Base-by-base conservation (phyloP, 1,284 basidiomycete species). In the Rhodotorula sp. region DNA sequence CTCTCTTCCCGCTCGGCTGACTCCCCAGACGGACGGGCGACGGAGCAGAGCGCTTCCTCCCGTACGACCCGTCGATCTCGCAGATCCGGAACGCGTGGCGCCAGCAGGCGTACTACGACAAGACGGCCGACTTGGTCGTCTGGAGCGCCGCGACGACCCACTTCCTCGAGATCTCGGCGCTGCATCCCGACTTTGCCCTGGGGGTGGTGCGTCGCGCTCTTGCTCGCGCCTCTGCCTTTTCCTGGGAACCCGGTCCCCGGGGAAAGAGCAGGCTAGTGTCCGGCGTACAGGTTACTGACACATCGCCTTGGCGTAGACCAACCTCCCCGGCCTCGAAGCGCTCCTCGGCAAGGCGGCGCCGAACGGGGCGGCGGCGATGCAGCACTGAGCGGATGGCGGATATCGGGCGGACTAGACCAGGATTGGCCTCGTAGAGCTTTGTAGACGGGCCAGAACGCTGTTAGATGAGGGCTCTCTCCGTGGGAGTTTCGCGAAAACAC, bases 121-220 rank as follows among this genome's bases (percentile, higher is more conserved):
- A 55, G 44, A 67, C 67, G 34, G 63, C 63, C n/a, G 53, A 55
- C 29, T 50, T 67, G 34, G 70, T 72, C 55, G 55, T 56, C 34
- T 75, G 73, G 73, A 56, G 50, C 54, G 71, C 71, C 34, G 68
- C 71, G 37, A 75, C 73, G 59, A 75, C 68, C 25, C 73, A 75
- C 44, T 75, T 75, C 41, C 59, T 75, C 61, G 73, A 75, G 57
- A 54, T 75, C 13, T 56, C 50, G 34, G 71, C 71, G 27, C 25
- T 75, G 51, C 66, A 63, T 41, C 71, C 71, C 3, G 50, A 69
- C 22, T 66, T 65, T 32, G 55, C 56, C 1, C 41, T 56, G 27
- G 68, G 71, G 6, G 73, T 75, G 12, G 72, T 71, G 56, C 22
- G 69, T 60, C 39, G 3, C 32, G 17, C 5, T 22, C 32, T 10